These are phyloP conservation scores for Megacollybia platyphylla DNA, from an alignment of 1,284 basidiomycete genomes.

Conservation along the genomic window DNA sequence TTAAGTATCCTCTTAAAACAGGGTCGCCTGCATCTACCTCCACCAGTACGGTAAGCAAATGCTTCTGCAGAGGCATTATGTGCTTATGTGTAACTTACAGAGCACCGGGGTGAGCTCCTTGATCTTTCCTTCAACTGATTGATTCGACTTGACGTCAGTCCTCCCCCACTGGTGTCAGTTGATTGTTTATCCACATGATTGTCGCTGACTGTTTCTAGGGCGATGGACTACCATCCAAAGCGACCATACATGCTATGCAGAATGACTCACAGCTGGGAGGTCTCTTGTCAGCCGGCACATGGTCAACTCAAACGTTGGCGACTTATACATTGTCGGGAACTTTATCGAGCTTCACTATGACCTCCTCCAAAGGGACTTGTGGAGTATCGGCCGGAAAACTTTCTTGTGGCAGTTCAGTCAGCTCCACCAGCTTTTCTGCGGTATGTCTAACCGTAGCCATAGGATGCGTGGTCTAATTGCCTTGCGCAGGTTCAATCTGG, in stretches of 20 bases:
- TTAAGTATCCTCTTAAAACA: conserved; percentile 51
- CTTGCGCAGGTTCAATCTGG: conserved; percentile 30
- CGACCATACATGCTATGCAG: conserved; percentile 25
- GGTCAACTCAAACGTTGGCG: conserved; percentile 38
- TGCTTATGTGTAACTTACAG: too few species aligned
- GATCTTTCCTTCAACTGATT: too few species aligned
- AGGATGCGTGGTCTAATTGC: conserved; percentile 1
- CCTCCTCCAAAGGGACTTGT: conserved; percentile 37
- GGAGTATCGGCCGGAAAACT: conserved; percentile 27
- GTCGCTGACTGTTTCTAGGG: too few species aligned
- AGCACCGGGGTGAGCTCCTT: too few species aligned
- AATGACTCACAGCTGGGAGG: conserved; percentile 24
- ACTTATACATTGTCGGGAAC: conserved; percentile 28
- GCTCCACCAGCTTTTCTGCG: conserved; percentile 37
- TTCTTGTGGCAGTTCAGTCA: conserved; percentile 30
- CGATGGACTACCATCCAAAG: conserved; percentile 26
- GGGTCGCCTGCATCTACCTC: conserved; percentile 5
- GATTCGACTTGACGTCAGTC: too few species aligned
- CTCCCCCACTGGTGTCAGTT: too few species aligned
- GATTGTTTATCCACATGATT: too few species aligned
- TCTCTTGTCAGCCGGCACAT: conserved; percentile 32
- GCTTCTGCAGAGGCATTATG: too few species aligned
- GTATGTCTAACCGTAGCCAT: conserved; percentile 16
- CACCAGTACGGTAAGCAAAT: conserved; percentile 5
- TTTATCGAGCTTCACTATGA: conserved; percentile 31